Base-by-base conservation (phyloP, 352 stramenopile genomes). In the Phytophthora meadii region DNA sequence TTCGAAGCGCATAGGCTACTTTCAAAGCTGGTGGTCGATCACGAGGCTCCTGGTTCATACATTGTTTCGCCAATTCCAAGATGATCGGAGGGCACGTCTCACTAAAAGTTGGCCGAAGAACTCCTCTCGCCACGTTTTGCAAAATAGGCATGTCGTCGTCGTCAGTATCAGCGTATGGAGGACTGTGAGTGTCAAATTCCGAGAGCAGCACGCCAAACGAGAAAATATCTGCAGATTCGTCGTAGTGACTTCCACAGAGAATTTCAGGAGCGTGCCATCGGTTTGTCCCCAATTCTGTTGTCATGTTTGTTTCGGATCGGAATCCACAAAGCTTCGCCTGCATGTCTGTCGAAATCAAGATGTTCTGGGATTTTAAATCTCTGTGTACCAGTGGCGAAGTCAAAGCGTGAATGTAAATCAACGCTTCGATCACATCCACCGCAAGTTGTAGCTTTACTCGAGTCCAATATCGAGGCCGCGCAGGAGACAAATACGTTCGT, bases 231-330 rank as follows among this genome's bases (percentile, higher is more conserved):
- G 79, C 65, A 0, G 73, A 54, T 11, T 74, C 62, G 6, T 70
- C 58, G 65, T 76, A 79, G 49, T 95, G 82, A 14, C 62, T 69
- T 8, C 88, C 81, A 1, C 64, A 46, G 36, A 97, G 66, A 30
- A 89, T 47, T 57, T 93, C 84, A 2, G 84, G 82, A 8, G 84
- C 80, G 1, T 78, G 56, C 84, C 84, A 91, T 39, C 79, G 79
- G 32, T 69, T 78, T 1, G 80, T 89, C n/a, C 74, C 78, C 1
- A 80, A 68, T n/a, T 61, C 54, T 6, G 47, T 56, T 5, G 59
- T 77, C 70, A 78, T 78, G 11, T 22, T 19, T 24, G 48, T 60
- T 24, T 54, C 17, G 17, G 49, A 57, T 2, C 51, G 22, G 15
- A 76, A 67, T n/a, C 73, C 65, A 2, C 47, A 60, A 39, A 81